These are phyloP conservation scores for Pisolithus thermaeus DNA, from an alignment of 1,284 basidiomycete species.

Conservation along the genomic window DNA sequence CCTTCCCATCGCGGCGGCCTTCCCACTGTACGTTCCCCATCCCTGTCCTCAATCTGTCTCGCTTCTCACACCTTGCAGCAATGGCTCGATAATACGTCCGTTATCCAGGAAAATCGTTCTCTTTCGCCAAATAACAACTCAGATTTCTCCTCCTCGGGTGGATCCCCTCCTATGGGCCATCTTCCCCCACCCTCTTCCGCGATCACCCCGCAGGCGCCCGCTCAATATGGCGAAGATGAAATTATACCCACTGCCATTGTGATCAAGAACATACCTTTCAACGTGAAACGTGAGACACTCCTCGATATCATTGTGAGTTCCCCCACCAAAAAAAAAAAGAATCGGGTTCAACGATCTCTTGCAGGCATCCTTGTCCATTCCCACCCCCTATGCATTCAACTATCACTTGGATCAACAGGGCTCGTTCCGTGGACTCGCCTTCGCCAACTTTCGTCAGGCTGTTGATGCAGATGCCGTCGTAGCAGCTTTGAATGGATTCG, in stretches of 20 bases:
- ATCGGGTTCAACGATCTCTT: slow-evolving; percentile 10
- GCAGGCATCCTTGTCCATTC: slow-evolving; percentile 87
- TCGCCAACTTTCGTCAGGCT: slow-evolving; percentile 94
- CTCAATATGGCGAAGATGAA: slow-evolving; percentile 70
- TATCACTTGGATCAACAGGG: slow-evolving; percentile 94
- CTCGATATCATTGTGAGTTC: slow-evolving; percentile 88
- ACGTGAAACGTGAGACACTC: slow-evolving; percentile 92
- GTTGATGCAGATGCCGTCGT: slow-evolving; percentile 94
- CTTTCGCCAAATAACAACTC: slow-evolving; percentile 82
- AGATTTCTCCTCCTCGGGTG: slow-evolving; percentile 78
- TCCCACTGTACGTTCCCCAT: slow-evolving; percentile 54
- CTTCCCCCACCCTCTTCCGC: slow-evolving; percentile 39
- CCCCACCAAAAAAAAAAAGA: slow-evolving; percentile 4
- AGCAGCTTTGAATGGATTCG: slow-evolving; percentile 90
- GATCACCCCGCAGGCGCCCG: slow-evolving; percentile 43
- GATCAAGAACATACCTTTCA: slow-evolving; percentile 99
- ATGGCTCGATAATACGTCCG: slow-evolving; percentile 66
- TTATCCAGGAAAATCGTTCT: slow-evolving; percentile 59
- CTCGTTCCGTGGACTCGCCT: slow-evolving; percentile 95
- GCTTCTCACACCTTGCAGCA: slow-evolving; percentile 42
- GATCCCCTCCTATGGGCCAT: slow-evolving; percentile 66
- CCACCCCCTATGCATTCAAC: slow-evolving; percentile 99
- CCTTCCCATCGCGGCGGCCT: slow-evolving; percentile 53
- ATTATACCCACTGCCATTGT: slow-evolving; percentile 99
- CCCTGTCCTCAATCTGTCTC: slow-evolving; percentile 13